Evolutionary conservation across 2,329 filamentous ascomycete species (phyloP).

Genomic region (Botryotinia narcissicola): DNA sequence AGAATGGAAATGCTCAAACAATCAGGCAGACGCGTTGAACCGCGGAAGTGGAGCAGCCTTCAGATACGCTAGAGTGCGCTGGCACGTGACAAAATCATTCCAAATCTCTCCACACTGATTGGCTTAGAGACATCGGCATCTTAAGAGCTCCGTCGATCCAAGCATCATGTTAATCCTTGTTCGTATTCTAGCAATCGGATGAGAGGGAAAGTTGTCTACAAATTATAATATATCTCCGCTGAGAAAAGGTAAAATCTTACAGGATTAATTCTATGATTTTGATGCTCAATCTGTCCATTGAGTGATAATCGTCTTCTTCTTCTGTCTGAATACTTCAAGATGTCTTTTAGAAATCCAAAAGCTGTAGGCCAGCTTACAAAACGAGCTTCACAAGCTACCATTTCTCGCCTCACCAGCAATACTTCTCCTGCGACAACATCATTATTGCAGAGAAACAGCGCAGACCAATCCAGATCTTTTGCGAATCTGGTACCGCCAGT

Average conservation of each 20-base stretch:
- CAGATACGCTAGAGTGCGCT: neutral
- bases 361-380: constrained; percentile 32
- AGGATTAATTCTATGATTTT: neutral
- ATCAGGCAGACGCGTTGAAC: constrained; percentile 18
- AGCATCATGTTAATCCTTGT: constrained; percentile 7
- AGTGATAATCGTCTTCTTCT: neutral
- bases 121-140: constrained; percentile 7
- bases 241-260: neutral
- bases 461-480: constrained; percentile 44
- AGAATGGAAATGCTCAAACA: too few relatives aligned
- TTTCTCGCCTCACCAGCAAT: constrained; percentile 34
- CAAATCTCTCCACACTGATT: constrained; percentile 6
- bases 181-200: constrained; percentile 8
- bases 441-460: constrained; percentile 40
- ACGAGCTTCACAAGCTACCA: constrained; percentile 32
- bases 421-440: constrained; percentile 33
- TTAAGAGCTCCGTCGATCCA: neutral
- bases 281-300: neutral
- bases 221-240: neutral
- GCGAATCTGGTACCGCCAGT: constrained; percentile 72
- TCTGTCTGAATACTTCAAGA: constrained; percentile 25
- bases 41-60: constrained; percentile 7
- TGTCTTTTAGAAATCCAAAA: constrained; percentile 44
- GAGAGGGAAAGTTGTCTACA: constrained; percentile 14
- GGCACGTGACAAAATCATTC: neutral